Evolutionary conservation across 2,329 filamentous ascomycete species (phyloP).

Genomic region (Trichoderma harzianum): DNA sequence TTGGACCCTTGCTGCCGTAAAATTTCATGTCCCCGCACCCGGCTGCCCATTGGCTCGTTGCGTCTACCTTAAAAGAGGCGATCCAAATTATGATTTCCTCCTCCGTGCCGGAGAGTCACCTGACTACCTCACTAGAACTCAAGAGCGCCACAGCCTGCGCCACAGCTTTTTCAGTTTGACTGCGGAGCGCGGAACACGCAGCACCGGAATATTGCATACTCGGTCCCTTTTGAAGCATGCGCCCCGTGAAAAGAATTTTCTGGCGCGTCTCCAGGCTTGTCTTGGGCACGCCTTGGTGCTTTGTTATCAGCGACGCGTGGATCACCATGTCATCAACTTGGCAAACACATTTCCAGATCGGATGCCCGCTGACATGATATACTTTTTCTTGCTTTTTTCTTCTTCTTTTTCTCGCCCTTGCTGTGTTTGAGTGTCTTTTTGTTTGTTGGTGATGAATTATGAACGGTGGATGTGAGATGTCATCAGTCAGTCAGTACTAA

Average conservation of each 20-base stretch:
- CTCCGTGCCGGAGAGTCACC: neutral
- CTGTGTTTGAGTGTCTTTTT: neutral
- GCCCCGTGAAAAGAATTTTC: neutral
- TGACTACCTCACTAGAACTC: neutral
- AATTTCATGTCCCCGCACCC: neutral
- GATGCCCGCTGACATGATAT: neutral
- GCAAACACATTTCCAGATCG: neutral
- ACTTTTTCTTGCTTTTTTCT: neutral
- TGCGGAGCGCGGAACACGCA: neutral
- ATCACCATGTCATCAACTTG: conserved; percentile 7
- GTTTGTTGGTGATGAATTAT: neutral
- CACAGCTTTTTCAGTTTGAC: neutral
- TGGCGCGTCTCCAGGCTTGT: conserved; percentile 2
- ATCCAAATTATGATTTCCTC: neutral
- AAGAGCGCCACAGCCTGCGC: neutral
- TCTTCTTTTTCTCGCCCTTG: neutral
- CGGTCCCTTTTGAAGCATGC: too few relatives aligned
- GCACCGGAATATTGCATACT: neutral
- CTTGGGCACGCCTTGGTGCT: conserved; percentile 2
- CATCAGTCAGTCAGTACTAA: neutral
- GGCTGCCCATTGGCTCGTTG: neutral
- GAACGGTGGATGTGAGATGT: neutral
- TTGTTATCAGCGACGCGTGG: conserved; percentile 14
- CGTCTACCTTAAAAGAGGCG: neutral
- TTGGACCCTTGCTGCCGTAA: neutral